Conservation (phyloP, 139 green algal species). For the Chlamydomonas applanata region DNA sequence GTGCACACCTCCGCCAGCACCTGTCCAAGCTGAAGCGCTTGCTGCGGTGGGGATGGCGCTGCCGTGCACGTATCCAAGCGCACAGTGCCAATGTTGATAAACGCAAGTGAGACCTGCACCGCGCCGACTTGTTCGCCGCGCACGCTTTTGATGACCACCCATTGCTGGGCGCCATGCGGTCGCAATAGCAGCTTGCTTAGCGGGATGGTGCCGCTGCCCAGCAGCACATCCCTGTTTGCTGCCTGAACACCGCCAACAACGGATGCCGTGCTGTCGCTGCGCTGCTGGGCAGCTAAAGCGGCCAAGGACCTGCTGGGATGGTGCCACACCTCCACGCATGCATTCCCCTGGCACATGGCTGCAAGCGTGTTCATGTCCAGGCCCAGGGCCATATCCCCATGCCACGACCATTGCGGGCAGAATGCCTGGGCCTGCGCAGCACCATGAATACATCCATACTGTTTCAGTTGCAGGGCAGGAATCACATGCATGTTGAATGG, state of each 20-base stretch:
- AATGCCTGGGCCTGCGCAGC: constrained; percentile 53
- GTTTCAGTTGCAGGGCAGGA: too few species aligned
- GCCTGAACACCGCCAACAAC: not conserved
- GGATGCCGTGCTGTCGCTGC: constrained; percentile 8
- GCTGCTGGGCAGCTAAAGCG: constrained; percentile 31
- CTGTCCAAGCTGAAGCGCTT: constrained; percentile 3
- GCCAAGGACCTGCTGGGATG: constrained; percentile 46
- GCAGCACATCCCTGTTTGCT: constrained; percentile 38
- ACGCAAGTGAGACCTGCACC: constrained; percentile 43
- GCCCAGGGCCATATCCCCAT: constrained; percentile 20
- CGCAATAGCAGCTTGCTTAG: constrained; percentile 35
- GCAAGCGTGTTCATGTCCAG: constrained; percentile 20
- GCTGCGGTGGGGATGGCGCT: constrained; percentile 7
- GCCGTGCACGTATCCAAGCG: constrained; percentile 14
- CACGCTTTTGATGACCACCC: constrained; percentile 43
- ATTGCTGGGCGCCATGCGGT: constrained; percentile 38
- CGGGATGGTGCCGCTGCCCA: constrained; percentile 27
- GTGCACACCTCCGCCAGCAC: not conserved
- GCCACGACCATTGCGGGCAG: constrained; percentile 48
- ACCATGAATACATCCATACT: too few species aligned
- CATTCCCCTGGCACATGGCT: constrained; percentile 33
- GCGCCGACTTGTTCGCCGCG: constrained; percentile 43
- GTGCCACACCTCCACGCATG: constrained; percentile 56
- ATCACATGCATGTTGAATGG: too few species aligned
- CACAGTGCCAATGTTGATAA: constrained; percentile 17